phyloP scores from a whole-genome alignment of 805 yeast species.

The Wilhelminamyces savonicus region DNA sequence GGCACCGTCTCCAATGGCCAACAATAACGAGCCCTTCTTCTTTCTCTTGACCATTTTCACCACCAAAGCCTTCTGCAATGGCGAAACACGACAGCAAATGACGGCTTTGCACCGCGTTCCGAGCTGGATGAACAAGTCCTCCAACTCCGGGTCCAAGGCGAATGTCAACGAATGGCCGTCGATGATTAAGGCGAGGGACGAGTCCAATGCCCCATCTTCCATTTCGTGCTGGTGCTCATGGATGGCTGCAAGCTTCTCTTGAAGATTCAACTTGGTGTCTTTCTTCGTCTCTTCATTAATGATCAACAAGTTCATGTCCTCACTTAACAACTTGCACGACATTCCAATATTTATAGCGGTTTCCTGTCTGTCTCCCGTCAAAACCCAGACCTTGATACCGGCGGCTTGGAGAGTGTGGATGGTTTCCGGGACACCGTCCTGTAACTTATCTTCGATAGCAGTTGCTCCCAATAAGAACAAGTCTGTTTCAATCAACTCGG shows the following conservation, averaged over 20 bases:
- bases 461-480: constrained; percentile 89
- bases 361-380: constrained; percentile 98
- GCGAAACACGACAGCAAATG: constrained; percentile 96
- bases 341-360: constrained; percentile 98
- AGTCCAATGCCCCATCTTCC: constrained; percentile 50
- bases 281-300: constrained; percentile 81
- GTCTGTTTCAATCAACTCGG: constrained; percentile 79
- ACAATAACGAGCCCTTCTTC: constrained; percentile 58
- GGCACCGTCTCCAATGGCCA: constrained; percentile 99
- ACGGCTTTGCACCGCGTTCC: constrained; percentile 92
- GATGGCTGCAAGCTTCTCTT: constrained; percentile 71
- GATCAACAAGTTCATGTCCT: constrained; percentile 89
- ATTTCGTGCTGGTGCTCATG: constrained; percentile 56
- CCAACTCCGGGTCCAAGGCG: constrained; percentile 79
- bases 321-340: constrained; percentile 91
- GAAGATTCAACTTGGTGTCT: constrained; percentile 68
- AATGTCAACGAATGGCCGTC: constrained; percentile 88
- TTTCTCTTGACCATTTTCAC: constrained; percentile 89
- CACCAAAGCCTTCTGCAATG: constrained; percentile 92
- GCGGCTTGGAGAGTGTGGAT: constrained; percentile 93
- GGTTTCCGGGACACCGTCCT: constrained; percentile 98
- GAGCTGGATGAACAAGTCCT: constrained; percentile 68
- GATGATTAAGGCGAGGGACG: constrained; percentile 81
- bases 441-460: constrained; percentile 95
- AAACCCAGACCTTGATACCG: constrained; percentile 95